Evolutionary conservation across 768 basidiomycete genomes (phyloP).

Genomic region (Kwoniella dejecticola): DNA sequence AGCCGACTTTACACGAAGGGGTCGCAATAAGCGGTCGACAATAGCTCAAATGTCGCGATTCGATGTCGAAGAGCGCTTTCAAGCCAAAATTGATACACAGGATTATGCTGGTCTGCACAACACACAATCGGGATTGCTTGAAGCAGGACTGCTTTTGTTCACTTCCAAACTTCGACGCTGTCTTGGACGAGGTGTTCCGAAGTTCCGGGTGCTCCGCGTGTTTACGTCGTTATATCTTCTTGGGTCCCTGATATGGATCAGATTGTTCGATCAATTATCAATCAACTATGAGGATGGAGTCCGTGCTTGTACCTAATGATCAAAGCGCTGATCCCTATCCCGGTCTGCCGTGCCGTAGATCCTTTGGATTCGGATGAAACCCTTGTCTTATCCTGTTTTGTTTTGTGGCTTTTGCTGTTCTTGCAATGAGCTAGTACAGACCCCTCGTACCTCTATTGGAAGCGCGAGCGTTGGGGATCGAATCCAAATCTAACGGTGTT

Average conservation of each 20-base stretch:
- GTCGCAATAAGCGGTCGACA: too few relatives aligned
- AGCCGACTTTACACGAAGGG: too few relatives aligned
- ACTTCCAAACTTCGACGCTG: not conserved
- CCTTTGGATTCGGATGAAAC: not conserved
- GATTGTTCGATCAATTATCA: not conserved
- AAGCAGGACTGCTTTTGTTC: not conserved
- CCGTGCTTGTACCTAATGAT: not conserved
- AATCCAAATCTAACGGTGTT: too few relatives aligned
- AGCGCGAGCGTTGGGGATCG: too few relatives aligned
- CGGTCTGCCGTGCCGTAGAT: conserved; percentile 3
- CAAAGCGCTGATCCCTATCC: not conserved
- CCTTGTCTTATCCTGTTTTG: too few relatives aligned
- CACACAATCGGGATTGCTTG: not conserved
- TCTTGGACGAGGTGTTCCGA: not conserved
- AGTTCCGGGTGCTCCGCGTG: not conserved
- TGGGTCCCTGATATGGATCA: not conserved
- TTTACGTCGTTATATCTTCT: not conserved
- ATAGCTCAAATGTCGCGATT: too few relatives aligned
- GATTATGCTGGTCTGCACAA: too few relatives aligned
- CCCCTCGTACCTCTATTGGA: too few relatives aligned
- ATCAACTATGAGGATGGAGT: not conserved
- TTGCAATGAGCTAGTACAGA: too few relatives aligned
- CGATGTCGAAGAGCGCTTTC: too few relatives aligned
- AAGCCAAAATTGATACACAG: too few relatives aligned
- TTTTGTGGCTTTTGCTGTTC: too few relatives aligned